phyloP scores from a whole-genome alignment of 495 filamentous ascomycete genomes.

The Podospora conica region DNA sequence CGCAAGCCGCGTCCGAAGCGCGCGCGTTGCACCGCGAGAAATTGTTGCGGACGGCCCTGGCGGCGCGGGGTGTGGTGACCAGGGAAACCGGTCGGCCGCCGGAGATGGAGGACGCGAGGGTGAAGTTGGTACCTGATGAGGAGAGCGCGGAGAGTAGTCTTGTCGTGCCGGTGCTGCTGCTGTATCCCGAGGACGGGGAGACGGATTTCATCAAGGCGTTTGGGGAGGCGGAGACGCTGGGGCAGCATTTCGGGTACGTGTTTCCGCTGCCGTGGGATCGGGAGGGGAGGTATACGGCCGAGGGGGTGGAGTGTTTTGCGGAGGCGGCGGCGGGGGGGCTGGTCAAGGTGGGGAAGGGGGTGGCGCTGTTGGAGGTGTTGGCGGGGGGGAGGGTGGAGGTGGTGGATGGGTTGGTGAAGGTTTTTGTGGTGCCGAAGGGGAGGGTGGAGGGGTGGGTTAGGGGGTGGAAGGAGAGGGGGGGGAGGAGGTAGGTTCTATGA shows the following conservation, averaged over 20 bases:
- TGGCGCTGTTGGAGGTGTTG: conserved; percentile 66
- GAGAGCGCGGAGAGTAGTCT: conserved; percentile 63
- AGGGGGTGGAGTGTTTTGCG: conserved; percentile 79
- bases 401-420: conserved; percentile 74
- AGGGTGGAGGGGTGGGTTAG: conserved; percentile 67
- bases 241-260: conserved; percentile 71
- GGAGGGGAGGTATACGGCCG: conserved; percentile 55
- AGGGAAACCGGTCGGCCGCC: conserved; percentile 64
- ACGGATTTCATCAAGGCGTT: conserved; percentile 87
- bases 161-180: conserved; percentile 68
- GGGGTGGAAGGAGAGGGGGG: conserved; percentile 72
- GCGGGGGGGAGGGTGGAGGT: conserved; percentile 75
- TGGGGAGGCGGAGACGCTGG: conserved; percentile 61
- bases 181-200: conserved; percentile 74
- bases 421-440: conserved; percentile 69
- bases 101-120: conserved; percentile 71
- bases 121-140: conserved; percentile 65
- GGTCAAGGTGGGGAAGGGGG: conserved; percentile 83
- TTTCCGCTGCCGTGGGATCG: conserved; percentile 80
- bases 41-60: conserved; percentile 64
- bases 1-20: conserved; percentile 45
- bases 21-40: conserved; percentile 45
- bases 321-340: conserved; percentile 76
- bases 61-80: conserved; percentile 62
- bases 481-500: conserved; percentile 13